phyloP scores from a whole-genome alignment of 305 asterid species.

The Fraxinus sp. region DNA sequence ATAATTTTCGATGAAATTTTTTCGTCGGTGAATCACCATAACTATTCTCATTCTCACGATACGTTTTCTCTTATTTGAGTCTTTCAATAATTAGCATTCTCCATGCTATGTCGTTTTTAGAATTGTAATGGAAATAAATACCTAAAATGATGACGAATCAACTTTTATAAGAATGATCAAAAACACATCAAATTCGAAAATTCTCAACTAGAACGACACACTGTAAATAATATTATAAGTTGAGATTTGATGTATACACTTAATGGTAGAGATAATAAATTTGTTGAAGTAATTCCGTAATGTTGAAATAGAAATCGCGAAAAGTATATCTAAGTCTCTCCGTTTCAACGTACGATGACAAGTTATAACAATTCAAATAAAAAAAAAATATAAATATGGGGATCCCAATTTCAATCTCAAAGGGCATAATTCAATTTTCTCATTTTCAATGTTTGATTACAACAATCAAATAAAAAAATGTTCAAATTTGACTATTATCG shows the following conservation, averaged over 20 bases:
- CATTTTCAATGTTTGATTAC: neutral
- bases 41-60: neutral
- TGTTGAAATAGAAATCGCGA: neutral
- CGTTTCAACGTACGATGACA: too few relatives aligned
- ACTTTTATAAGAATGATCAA: neutral
- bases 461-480: too few relatives aligned
- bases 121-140: neutral
- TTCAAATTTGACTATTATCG: neutral
- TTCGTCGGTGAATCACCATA: neutral
- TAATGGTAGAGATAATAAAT: neutral
- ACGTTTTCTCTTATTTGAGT: neutral
- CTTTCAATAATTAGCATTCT: neutral
- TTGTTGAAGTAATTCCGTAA: neutral
- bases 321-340: too few relatives aligned
- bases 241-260: neutral
- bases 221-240: neutral
- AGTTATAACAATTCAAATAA: neutral
- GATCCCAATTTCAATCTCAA: too few relatives aligned
- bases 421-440: too few relatives aligned
- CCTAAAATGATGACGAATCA: neutral
- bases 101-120: neutral
- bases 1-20: neutral
- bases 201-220: neutral
- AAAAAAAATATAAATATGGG: too few relatives aligned
- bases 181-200: neutral